Base-by-base conservation (phyloP, 768 basidiomycete genomes). In the Gloeophyllum trabeum region DNA sequence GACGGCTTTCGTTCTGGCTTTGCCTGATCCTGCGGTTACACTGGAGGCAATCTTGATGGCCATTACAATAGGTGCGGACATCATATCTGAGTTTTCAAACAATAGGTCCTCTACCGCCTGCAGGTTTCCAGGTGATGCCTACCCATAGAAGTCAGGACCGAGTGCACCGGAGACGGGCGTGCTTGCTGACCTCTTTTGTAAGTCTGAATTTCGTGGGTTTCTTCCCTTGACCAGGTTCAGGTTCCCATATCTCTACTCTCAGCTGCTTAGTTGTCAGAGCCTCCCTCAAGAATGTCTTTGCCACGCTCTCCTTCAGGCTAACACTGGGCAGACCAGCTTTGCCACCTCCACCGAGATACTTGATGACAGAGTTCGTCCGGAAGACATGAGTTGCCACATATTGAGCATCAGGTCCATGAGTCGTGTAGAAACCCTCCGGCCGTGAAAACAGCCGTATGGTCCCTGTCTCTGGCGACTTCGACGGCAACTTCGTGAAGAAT, bases 231-330 rank as follows among this genome's bases (percentile, higher is more conserved):
- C 78, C 79, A 4, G 73, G 64, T 49, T 86, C 82, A 1, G 84
- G 75, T 7, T 61, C 67, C 81, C 89, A 94, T 37, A 99, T 94
- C 59, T 99, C 92, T 4, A 98, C 75, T 36, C 86, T 74, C 46
- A 99, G 73, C 61, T 98, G 94, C 59, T 79, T 87, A 23, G 74
- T 66, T 3, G 96, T 98, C 44, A 99, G 57, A 0, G 90, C 91
- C 38, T 98, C 94, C 22, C 96, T 66, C 35, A 99, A 62, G 46
- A 96, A 79, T 26, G 69, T 69, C 50, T 87, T 84, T 0, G 92
- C 92, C 14, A 90, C 76, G 13, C 73, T 75, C 43, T 69, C 62
- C 54, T 77, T 87, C 43, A 99, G 67, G 0, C 73, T 76, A 39
- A 96, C 90, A 41, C 80, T 82, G 0, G 88, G 79, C 1, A 96